phyloP scores from a whole-genome alignment of 179 eudicot genomes.

The Amaranthus tricolor region DNA sequence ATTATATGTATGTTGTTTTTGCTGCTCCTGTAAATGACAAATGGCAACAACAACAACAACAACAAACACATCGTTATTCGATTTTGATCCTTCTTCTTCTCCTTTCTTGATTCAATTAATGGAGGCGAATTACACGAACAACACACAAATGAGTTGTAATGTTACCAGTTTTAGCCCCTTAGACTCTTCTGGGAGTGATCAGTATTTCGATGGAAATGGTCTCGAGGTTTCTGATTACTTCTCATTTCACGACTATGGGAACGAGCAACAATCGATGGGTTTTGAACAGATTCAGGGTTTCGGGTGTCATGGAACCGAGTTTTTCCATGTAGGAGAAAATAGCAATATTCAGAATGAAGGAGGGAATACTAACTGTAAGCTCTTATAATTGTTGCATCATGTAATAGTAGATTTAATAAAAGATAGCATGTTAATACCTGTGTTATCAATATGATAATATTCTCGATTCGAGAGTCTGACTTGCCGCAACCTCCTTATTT shows the following conservation, averaged over 20 bases:
- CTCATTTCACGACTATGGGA: conserved; percentile 23
- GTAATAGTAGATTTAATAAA: too few species aligned
- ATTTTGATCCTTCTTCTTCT: neutral
- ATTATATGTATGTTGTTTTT: conserved; percentile 23
- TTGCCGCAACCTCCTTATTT: too few species aligned
- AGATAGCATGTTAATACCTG: too few species aligned
- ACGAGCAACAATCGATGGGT: conserved; percentile 23
- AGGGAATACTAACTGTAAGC: conserved; percentile 29
- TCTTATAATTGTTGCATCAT: neutral
- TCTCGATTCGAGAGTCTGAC: too few species aligned
- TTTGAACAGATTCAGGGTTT: conserved; percentile 22
- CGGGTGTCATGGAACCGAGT: conserved; percentile 20
- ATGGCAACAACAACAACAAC: conserved; percentile 11
- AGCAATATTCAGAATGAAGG: conserved; percentile 28
- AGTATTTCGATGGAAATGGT: conserved; percentile 28
- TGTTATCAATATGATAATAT: too few species aligned
- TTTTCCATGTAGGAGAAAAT: conserved; percentile 16
- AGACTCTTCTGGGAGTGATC: conserved; percentile 44
- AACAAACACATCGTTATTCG: conserved; percentile 9
- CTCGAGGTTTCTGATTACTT: conserved; percentile 41
- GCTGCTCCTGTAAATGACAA: conserved; percentile 9
- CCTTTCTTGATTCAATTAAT: neutral
- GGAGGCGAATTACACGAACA: conserved; percentile 3
- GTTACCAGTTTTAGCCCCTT: conserved; percentile 29
- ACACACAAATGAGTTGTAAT: conserved; percentile 14